Base-by-base conservation (phyloP, 2,329 filamentous ascomycete genomes). In the Beauveria caledonica region DNA sequence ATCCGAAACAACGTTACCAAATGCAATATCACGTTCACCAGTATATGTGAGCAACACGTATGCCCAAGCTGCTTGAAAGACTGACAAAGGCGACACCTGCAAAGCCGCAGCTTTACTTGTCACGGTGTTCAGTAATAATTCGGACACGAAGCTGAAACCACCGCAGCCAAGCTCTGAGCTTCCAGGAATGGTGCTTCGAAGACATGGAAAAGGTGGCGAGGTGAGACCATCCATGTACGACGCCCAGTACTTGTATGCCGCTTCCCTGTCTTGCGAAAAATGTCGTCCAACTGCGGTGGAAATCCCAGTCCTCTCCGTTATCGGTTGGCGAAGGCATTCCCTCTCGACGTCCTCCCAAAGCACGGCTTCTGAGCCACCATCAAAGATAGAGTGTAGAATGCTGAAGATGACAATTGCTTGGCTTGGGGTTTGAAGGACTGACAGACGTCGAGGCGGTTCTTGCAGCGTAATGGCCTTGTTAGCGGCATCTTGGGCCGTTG, bases 21-120 rank as follows among this genome's bases (percentile, higher is more conserved):
- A 53, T 40, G 50, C 50, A 25, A 53, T 25, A 42, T 53, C 50
- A 25, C 50, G 50, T 42, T 53, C 50, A n/a, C 50, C 50, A 15
- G 50, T 53, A 27, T 53, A 53, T 5, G 36, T 53, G 36, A 53
- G 36, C 33, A 53, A 27, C 10, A 53, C 50, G 21, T 53, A 42
- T 53, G 50, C 50, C 50, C 50, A 53, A 40, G 50, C 50, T 53
- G 50, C 50, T 27, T 53, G 50, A 27, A 53, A 53, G 33, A 53
- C 36, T 23, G 50, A 53, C 21, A 53, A 39, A 23, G 50, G 50
- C 19, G 50, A 53, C n/a, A 23, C 29, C 21, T 53, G 50, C 29
- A 53, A 27, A 23, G 50, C 29, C 21, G 50, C 50, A 27, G 50
- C 50, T 53, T 53, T 21, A 23, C 33, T 40, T 15, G 50, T 53